Evolutionary conservation across 306 rosid genomes (phyloP), one percentile per base, ranked within the genome.

Genomic region (Styphnolobium japonicum): DNA sequence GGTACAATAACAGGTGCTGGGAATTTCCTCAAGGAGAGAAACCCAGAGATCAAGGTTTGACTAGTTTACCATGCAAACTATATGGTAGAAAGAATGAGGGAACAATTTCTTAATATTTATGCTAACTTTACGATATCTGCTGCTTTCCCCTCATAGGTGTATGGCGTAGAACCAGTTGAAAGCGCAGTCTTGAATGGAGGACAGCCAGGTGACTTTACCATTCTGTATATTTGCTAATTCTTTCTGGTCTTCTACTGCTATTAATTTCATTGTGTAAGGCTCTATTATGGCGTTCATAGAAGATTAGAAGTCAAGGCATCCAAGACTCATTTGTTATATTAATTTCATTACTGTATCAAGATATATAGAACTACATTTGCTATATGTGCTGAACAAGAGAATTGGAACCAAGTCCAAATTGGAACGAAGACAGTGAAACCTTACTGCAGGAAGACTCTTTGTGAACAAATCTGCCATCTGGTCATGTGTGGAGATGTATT

Each of bases 171-270:
- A 85, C 97, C 97, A 31, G 67, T 31, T 40, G 97, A 92, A 84
- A 94, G 97, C 85, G 84, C 97, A 39, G 87, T 91, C 67, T 80
- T 94, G 82, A 90, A 33, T 77, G 97, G 98, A 82, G 97, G 97
- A 87, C 37, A 62, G 29, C 86, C 87, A 67, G 92, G 97, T 94
- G 83, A 85, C 86, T 78, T 55, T 18, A 67, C 43, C 23, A 51
- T 39, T 71, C 29, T 70, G 25, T 45, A 23, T 36, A 22, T 45
- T 14, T 40, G 21, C 22, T 58, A 0, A 3, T 25, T 76, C 51
- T 52, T 45, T 66, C 10, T 45, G 4, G 31, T 71, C 46, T 65
- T 52, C 46, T 18, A 2, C 16, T 62, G 25, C 62, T 36, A 34
- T n/a, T n/a, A n/a, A n/a, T 33, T 62, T 15, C 43, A 52, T 39